A percentile compares a stretch with the other conserved stretches of the same genome.
Conservation (phyloP, 345 rosid species). For the Cardamine chenopodiifolia region DNA sequence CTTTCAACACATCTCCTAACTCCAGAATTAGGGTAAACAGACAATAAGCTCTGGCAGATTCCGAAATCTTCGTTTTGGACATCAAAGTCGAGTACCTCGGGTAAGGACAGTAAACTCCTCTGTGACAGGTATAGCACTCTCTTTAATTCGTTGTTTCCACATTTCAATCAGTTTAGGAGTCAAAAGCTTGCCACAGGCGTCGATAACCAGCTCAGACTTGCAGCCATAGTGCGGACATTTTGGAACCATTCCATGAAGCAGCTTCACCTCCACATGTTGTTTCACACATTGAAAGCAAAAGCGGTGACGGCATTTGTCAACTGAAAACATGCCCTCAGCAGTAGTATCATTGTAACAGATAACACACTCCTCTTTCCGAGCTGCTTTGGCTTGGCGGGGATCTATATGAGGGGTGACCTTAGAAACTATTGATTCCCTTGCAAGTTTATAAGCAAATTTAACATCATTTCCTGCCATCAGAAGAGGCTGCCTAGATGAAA, state of each 20-base stretch:
- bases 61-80: slow-evolving; percentile 57
- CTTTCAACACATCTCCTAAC: slow-evolving; percentile 73
- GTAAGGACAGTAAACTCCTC: slow-evolving; percentile 80
- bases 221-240: slow-evolving; percentile 77
- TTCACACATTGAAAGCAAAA: slow-evolving; percentile 79
- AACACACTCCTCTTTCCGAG: slow-evolving; percentile 58
- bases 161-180: slow-evolving; percentile 56
- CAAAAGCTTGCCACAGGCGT: slow-evolving; percentile 60
- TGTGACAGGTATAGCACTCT: slow-evolving; percentile 61
- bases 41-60: slow-evolving; percentile 41
- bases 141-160: slow-evolving; percentile 56
- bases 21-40: slow-evolving; percentile 41
- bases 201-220: slow-evolving; percentile 54
- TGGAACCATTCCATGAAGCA: slow-evolving; percentile 66
- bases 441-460: slow-evolving; percentile 63
- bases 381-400: slow-evolving; percentile 39
- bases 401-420: slow-evolving; percentile 51
- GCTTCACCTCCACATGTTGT: slow-evolving; percentile 73
- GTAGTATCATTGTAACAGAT: slow-evolving; percentile 65
- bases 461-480: slow-evolving; percentile 48
- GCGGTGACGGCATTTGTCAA: slow-evolving; percentile 66
- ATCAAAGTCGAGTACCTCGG: slow-evolving; percentile 77
- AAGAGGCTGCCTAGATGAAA: slow-evolving; percentile 12
- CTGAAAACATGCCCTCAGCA: slow-evolving; percentile 54
- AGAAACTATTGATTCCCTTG: slow-evolving; percentile 67